A percentile compares a stretch with the other conserved stretches of the same genome.
These are phyloP conservation scores for Yamadazyma atlantica DNA, from an alignment of 1,139 yeast genomes.

Conservation along the genomic window DNA sequence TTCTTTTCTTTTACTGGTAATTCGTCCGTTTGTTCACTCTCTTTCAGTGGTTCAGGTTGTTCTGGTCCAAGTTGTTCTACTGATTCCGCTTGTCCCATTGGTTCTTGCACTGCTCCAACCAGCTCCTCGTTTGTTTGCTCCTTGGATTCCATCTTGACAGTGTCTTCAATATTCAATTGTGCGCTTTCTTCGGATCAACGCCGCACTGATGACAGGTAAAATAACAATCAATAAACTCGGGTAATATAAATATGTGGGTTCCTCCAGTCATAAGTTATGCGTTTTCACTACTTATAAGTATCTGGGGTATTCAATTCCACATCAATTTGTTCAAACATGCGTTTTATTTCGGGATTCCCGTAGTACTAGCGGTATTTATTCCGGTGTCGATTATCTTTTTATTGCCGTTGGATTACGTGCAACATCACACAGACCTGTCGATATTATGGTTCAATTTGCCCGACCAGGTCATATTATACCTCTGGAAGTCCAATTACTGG, in stretches of 20 bases:
- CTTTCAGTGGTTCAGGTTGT: background rate
- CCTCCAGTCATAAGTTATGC: slow-evolving; percentile 27
- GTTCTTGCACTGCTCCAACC: too few species aligned
- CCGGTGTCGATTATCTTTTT: slow-evolving; percentile 43
- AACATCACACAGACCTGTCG: slow-evolving; percentile 17
- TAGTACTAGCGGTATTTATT: slow-evolving; percentile 41
- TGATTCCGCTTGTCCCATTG: background rate
- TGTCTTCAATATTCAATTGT: too few species aligned
- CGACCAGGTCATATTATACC: slow-evolving; percentile 46
- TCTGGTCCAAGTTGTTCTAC: background rate
- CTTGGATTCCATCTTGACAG: too few species aligned
- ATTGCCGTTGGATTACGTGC: slow-evolving; percentile 43
- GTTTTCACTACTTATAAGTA: slow-evolving; percentile 27
- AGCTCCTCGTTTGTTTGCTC: background rate
- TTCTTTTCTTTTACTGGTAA: slow-evolving; percentile 3
- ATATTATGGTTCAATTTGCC: slow-evolving; percentile 28
- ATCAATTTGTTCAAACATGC: slow-evolving; percentile 40
- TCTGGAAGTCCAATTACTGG: slow-evolving; percentile 84
- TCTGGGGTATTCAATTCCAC: slow-evolving; percentile 38
- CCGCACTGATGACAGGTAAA: background rate
- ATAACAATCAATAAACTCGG: too few species aligned
- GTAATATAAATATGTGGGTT: slow-evolving; percentile 10
- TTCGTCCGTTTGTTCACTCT: background rate
- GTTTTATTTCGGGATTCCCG: slow-evolving; percentile 30
- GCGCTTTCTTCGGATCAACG: background rate